Evolutionary conservation across 345 rosid species (phyloP), one percentile per base, ranked within the genome.

Genomic region (Eucalyptus erythrocorys): DNA sequence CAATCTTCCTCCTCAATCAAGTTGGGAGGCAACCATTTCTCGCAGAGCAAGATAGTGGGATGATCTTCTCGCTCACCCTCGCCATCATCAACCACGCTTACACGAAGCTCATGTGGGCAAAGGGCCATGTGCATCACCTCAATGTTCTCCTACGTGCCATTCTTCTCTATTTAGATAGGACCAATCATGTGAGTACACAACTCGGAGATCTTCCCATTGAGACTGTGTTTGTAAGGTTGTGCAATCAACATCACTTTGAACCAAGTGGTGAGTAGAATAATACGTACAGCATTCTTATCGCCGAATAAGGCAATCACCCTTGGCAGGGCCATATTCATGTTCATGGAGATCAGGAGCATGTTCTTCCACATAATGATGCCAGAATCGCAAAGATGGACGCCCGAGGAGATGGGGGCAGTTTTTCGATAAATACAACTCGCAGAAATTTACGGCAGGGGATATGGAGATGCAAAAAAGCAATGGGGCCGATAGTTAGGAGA

Each of bases 401-500:
- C 12, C 6, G 32, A 59, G 14, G 14, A 59, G 66, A 59, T 59
- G n/a, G 14, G n/a, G n/a, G 32, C 32, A 27, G 6, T 27, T 59
- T 59, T 59, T 27, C 66, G 3, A 3, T 59, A 26, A 59, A 11
- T 27, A 27, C 32, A 59, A 5, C 13, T 24, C 11, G 14, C 12
- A 32, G 6, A 88, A 90, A 14, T 96, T 95, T 92, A 57, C 95
- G 10, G 89, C 95, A 12, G 26, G 66, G 14, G 66, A 24, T 27
- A 57, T 57, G 12, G 66, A 57, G 13, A 11, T 57, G 66, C 66
- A 26, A 0, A n/a, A 91, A 90, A 91, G 90, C 26, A 26, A 92
- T 12, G 95, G 86, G 26, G 95, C 96, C 16, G 93, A 98, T 0
- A 93, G 92, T 1, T 96, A 98, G 3, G 99, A 97, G 27, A 93